Percentiles rank a stretch among this genome's conserved stretches.
These are phyloP conservation scores for Ascochyta viciae-villosae DNA, from an alignment of 2,329 filamentous ascomycete genomes.

Conservation along the genomic window DNA sequence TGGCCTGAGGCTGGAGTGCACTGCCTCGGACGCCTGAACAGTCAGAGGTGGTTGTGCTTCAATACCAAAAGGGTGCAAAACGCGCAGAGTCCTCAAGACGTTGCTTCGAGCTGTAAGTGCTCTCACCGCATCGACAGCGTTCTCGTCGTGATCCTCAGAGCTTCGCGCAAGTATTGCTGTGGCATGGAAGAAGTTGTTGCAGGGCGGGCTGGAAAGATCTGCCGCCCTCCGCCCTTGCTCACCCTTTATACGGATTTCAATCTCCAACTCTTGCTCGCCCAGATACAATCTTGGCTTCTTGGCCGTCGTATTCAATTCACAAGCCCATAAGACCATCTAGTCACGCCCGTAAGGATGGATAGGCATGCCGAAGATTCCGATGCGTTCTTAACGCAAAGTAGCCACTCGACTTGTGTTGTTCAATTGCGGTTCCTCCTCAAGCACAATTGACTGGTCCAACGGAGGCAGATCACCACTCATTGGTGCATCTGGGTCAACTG, in stretches of 20 bases:
- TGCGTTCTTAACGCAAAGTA: too few species aligned
- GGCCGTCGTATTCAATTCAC: neutral
- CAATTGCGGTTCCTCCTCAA: too few species aligned
- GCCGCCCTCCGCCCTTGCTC: neutral
- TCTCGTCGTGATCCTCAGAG: neutral
- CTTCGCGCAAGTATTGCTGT: neutral
- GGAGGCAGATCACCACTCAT: too few species aligned
- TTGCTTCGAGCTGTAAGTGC: too few species aligned
- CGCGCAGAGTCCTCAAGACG: neutral
- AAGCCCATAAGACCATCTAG: neutral
- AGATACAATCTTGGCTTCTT: neutral
- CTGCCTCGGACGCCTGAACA: slow-evolving; percentile 13
- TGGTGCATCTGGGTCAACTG: too few species aligned
- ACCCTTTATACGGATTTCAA: neutral
- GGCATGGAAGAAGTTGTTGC: neutral
- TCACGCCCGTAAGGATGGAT: neutral
- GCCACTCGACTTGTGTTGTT: too few species aligned
- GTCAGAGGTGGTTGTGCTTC: neutral
- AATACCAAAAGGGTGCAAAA: neutral
- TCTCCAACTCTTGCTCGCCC: neutral
- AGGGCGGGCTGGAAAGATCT: neutral
- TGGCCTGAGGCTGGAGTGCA: slow-evolving; percentile 19
- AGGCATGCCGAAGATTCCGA: too few species aligned
- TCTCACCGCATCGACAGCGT: neutral
- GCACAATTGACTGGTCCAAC: too few species aligned